Evolutionary conservation across 176 grass and related monocot genomes (phyloP), one percentile per base, ranked within the genome.

Genomic region (Musa beccarii): DNA sequence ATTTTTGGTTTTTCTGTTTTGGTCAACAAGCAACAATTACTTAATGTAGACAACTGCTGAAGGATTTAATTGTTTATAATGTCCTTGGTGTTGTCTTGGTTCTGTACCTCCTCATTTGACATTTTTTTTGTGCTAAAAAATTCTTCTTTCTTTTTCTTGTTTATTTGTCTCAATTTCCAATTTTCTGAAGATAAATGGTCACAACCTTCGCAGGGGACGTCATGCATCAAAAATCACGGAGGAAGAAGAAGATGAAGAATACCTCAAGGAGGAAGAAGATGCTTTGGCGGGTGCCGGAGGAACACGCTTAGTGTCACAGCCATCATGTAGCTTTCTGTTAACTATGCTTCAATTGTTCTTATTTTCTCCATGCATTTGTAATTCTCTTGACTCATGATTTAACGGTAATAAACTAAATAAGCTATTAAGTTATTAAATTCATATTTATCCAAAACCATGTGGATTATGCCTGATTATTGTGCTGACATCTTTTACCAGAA

Each of bases 181-280:
- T n/a, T 62, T n/a, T 74, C 25, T 79, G 59, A 61, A 73, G 14
- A 70, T 43, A 43, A 34, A 43, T 43, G 34, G 6, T 43, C 34
- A 43, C 34, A 43, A 19, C 61, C 81, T 79, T 25, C 76, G 28
- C 79, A 92, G 89, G 83, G 89, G 89, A 10, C 86, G 89, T 54
- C 89, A 92, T 88, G 86, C 80, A 79, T 92, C 86, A 53, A 88
- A 89, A 80, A 76, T 92, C 70, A 92, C 86, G 55, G 89, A 92
- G 81, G 89, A 92, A 71, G 89, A 92, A 80, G 89, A 88, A 80
- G 89, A 92, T 71, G 89, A 92, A 72, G 89, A 76, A 75, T 88
- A 88, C 71, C 86, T 92, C 68, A 92, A 92, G 79, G 89, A 92
- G 81, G 89, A 92, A 86, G 89, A 89, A 52, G 87, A 89, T 89